phyloP scores from a whole-genome alignment of 2,329 filamentous ascomycete genomes.

The Xylaria sp. region DNA sequence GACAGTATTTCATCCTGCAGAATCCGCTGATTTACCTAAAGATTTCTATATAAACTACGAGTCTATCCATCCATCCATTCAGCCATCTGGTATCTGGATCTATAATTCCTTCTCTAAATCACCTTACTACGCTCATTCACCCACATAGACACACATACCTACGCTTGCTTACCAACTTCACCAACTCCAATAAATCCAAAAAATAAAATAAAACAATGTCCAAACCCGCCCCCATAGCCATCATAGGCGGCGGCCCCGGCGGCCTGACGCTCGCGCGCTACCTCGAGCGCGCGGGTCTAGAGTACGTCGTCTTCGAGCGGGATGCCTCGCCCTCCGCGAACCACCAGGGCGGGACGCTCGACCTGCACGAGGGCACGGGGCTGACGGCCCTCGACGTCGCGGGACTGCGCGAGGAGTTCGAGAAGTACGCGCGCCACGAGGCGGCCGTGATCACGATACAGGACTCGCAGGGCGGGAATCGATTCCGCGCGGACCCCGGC shows the following conservation, averaged over 20 bases:
- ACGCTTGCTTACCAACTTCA: background rate
- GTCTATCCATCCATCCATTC: too few relatives aligned
- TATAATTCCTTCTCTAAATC: too few relatives aligned
- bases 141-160: too few relatives aligned
- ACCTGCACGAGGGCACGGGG: slow-evolving; percentile 52
- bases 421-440: slow-evolving; percentile 37
- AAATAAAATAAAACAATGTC: slow-evolving; percentile 18
- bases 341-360: slow-evolving; percentile 56
- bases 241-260: slow-evolving; percentile 39
- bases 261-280: slow-evolving; percentile 38
- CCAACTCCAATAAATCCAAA: background rate
- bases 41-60: too few relatives aligned
- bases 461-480: slow-evolving; percentile 16
- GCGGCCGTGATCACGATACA: slow-evolving; percentile 34
- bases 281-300: slow-evolving; percentile 27
- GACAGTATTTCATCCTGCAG: too few relatives aligned
- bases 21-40: background rate
- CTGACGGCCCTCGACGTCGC: slow-evolving; percentile 46
- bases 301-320: slow-evolving; percentile 38
- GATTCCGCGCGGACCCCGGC: background rate
- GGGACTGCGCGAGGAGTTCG: slow-evolving; percentile 45
- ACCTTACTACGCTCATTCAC: too few relatives aligned
- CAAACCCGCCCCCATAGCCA: slow-evolving; percentile 34
- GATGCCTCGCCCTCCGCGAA: slow-evolving; percentile 12
- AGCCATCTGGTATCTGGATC: too few relatives aligned